These are phyloP conservation scores for Hyaloscypha hepaticicola DNA, from an alignment of 495 filamentous ascomycete genomes.

Conservation along the genomic window DNA sequence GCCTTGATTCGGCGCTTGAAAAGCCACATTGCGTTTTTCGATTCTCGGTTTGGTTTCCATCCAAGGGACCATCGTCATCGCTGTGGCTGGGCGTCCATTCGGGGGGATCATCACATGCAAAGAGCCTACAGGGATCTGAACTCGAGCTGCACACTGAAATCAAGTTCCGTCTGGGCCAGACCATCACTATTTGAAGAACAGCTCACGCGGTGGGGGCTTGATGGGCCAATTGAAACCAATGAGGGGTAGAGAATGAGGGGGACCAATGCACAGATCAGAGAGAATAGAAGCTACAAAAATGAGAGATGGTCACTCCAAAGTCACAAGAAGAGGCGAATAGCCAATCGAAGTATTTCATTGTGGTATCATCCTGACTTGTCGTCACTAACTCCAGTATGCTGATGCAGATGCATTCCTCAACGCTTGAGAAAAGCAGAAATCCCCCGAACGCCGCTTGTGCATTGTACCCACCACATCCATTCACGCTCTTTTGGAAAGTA, in stretches of 20 bases:
- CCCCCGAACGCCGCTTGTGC: background rate
- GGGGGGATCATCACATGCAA: constrained; percentile 22
- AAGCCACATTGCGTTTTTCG: constrained; percentile 23
- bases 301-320: background rate
- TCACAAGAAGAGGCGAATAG: background rate
- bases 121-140: background rate
- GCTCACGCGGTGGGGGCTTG: background rate
- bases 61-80: constrained; percentile 24
- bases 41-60: constrained; percentile 10
- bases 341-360: background rate
- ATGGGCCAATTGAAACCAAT: background rate
- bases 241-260: background rate
- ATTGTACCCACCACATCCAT: background rate
- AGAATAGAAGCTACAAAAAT: background rate
- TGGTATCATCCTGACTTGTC: background rate
- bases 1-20: constrained; percentile 19
- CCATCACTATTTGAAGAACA: background rate
- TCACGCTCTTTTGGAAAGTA: background rate
- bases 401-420: background rate
- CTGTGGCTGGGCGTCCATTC: constrained; percentile 16
- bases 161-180: constrained; percentile 1
- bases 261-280: background rate
- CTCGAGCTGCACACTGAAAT: background rate
- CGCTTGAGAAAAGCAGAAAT: background rate
- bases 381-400: background rate